A percentile compares a stretch with the other conserved stretches of the same genome.
Conservation (phyloP, 371 early-diverging fungal genomes). For the Encephalitozoon hellem region DNA sequence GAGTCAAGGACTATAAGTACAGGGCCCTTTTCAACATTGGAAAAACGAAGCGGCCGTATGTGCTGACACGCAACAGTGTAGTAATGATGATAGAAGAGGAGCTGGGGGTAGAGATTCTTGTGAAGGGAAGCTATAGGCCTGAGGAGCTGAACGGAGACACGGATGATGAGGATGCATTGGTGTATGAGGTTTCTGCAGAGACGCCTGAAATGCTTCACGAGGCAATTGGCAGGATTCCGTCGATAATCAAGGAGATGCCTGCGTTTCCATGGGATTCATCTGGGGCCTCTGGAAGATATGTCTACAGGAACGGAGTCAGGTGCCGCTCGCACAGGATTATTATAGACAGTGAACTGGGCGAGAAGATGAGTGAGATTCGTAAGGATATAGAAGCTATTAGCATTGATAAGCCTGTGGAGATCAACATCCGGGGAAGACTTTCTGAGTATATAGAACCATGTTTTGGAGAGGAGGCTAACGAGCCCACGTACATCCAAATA, state of each 20-base stretch:
- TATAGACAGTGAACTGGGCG: background rate
- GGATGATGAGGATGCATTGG: background rate
- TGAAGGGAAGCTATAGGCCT: background rate
- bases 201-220: background rate
- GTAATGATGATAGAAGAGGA: conserved; percentile 12
- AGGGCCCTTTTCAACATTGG: background rate
- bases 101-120: conserved; percentile 18
- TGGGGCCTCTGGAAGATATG: background rate
- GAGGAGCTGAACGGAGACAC: background rate
- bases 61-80: background rate
- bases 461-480: background rate
- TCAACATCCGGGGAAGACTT: background rate
- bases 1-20: conserved; percentile 3
- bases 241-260: background rate
- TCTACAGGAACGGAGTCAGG: background rate
- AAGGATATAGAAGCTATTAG: background rate
- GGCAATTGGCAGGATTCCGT: background rate
- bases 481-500: conserved; percentile 8
- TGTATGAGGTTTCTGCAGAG: conserved; percentile 1
- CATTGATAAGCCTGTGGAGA: background rate
- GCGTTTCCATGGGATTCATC: background rate
- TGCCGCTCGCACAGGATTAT: background rate
- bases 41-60: conserved; percentile 1
- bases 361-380: background rate
- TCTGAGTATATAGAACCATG: conserved; percentile 10